Conservation (phyloP, 2,329 filamentous ascomycete genomes). For the Sphaerulina populicola region DNA sequence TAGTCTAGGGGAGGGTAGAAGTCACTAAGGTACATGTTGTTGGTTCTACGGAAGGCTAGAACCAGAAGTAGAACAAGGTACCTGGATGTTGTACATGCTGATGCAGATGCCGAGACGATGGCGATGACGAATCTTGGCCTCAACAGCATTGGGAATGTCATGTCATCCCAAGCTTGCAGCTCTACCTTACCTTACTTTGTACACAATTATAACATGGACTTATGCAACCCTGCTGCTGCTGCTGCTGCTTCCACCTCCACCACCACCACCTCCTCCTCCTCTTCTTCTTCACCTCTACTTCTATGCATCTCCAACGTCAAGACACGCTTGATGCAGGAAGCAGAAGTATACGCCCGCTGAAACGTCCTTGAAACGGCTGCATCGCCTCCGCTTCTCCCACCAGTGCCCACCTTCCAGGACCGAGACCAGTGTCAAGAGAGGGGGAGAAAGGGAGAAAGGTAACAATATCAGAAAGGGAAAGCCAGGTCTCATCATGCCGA, state of each 20-base stretch:
- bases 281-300: not conserved
- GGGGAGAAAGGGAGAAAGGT: not conserved
- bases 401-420: no score
- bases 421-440: no score
- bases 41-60: no score
- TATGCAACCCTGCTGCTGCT: no score
- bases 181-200: not conserved
- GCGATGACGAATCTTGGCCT: not conserved
- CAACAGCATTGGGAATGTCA: not conserved
- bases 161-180: not conserved
- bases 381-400: not conserved
- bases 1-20: no score
- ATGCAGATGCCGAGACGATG: not conserved
- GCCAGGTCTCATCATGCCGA: not conserved
- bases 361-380: not conserved
- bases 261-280: no score
- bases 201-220: not conserved
- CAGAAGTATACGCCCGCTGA: not conserved
- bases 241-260: no score
- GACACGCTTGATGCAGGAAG: not conserved
- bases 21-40: no score
- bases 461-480: not conserved
- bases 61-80: not conserved
- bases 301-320: not conserved
- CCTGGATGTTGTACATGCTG: not conserved